Base-by-base conservation (phyloP, 2,329 filamentous ascomycete genomes). In the Colletotrichum tanaceti region DNA sequence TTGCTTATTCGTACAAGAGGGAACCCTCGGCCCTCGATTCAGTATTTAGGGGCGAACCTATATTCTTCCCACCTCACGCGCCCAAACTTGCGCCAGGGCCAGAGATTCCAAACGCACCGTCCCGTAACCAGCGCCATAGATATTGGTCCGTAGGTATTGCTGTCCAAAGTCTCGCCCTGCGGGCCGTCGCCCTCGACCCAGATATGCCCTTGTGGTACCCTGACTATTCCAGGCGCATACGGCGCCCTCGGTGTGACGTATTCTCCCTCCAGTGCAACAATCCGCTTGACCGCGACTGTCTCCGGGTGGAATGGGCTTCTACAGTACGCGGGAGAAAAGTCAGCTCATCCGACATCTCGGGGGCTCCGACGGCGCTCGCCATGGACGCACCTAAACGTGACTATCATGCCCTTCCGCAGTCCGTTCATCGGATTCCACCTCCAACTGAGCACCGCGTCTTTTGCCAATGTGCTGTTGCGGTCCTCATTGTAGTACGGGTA, bases 131-230 rank as follows among this genome's bases (percentile, higher is more conserved):
- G 77, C 63, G 87, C 88, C 71, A 88, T 88, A 28, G 92, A 91
- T 55, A 97, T 89, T 4, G 96, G 93, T 1, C 96, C 96, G 78
- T 97, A 98, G 14, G 89, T 89, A 79, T 97, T 97, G 79, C 94
- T 97, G 81, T 99, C 96, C 68, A 90, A 78, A 63, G 89, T 93
- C 74, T 87, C 87, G 58, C 87, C 85, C 73, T 88, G 87, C 74
- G 87, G 87, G 14, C 91, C 93, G 77, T 99, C 96, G 1, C 96
- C 96, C 77, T 98, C 95, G 1, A 99, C 89, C 96, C 96, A 99
- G 35, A 98, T 86, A 81, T 98, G 94, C 20, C 93, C 93, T 71
- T 86, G 86, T 5, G 94, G 95, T 24, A 99, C 87, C 71, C 86
- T 85, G 53, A 92, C 82, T 10, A 79, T 84, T 1, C 81, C 73